These are phyloP conservation scores for Diaporthe destruens DNA, from an alignment of 2,329 filamentous ascomycete genomes.

Conservation along the genomic window DNA sequence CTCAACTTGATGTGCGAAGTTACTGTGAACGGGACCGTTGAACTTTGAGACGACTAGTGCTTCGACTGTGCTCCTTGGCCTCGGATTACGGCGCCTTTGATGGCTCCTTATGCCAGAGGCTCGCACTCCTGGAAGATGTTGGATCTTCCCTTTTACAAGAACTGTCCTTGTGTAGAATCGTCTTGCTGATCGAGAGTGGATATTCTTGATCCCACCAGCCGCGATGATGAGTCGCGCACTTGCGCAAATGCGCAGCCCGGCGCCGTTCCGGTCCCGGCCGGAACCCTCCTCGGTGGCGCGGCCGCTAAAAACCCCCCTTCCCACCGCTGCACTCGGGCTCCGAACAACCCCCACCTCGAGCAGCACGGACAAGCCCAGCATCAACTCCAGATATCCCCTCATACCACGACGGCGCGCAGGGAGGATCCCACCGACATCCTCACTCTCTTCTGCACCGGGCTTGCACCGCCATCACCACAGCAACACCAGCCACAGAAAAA, in stretches of 20 bases:
- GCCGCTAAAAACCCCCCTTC: slow-evolving; percentile 10
- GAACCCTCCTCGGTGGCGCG: neutral
- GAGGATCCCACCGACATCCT: too few species aligned
- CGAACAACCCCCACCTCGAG: neutral
- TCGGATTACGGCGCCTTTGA: too few species aligned
- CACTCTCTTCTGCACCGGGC: too few species aligned
- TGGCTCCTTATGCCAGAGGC: neutral
- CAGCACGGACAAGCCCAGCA: slow-evolving; percentile 6
- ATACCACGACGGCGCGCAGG: neutral
- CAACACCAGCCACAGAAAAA: neutral
- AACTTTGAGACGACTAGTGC: neutral
- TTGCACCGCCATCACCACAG: too few species aligned
- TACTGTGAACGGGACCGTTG: neutral
- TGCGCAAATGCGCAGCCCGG: slow-evolving; percentile 19
- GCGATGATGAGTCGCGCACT: slow-evolving; percentile 13
- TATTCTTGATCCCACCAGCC: neutral
- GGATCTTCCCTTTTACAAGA: neutral
- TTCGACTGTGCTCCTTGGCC: neutral
- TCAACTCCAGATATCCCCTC: neutral
- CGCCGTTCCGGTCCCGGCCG: slow-evolving; percentile 9
- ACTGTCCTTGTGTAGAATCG: neutral
- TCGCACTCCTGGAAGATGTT: too few species aligned
- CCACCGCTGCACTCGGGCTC: neutral
- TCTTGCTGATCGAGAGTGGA: neutral
- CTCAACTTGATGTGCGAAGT: neutral